These are phyloP conservation scores for Podaxis pistillaris DNA, from an alignment of 768 basidiomycete species.

Conservation along the genomic window DNA sequence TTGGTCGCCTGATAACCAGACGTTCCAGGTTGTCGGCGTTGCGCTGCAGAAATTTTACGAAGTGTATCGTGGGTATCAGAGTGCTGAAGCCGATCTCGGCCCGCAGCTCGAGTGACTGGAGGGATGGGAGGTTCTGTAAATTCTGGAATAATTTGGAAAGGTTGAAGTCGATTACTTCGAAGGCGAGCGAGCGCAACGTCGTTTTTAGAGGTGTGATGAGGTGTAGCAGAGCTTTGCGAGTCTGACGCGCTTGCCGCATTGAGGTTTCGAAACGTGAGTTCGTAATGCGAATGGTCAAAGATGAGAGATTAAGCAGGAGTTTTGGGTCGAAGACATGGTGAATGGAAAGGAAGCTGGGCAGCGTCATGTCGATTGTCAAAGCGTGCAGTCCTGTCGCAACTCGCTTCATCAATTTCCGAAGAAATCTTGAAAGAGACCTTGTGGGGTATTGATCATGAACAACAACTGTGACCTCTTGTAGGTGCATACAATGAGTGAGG, in stretches of 20 bases:
- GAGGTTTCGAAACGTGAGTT: constrained; percentile 14
- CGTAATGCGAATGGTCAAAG: constrained; percentile 15
- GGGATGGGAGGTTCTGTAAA: constrained; percentile 1
- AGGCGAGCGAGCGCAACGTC: background rate
- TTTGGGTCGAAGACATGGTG: constrained; percentile 15
- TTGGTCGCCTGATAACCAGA: constrained; percentile 13
- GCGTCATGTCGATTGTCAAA: constrained; percentile 24
- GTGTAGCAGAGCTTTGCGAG: constrained; percentile 4
- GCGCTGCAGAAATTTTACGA: constrained; percentile 13
- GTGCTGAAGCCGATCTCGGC: constrained; percentile 10
- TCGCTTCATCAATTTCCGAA: constrained; percentile 20
- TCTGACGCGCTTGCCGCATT: background rate
- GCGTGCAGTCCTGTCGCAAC: constrained; percentile 21
- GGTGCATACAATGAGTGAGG: constrained; percentile 18
- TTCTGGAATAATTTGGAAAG: constrained; percentile 11
- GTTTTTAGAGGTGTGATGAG: background rate
- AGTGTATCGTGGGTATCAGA: constrained; percentile 10
- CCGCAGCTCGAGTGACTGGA: background rate
- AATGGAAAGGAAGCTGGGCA: constrained; percentile 21
- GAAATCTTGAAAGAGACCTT: constrained; percentile 19
- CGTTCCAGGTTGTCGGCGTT: constrained; percentile 14
- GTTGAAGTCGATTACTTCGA: constrained; percentile 11
- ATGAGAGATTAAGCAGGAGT: constrained; percentile 16
- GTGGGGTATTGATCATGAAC: constrained; percentile 25
- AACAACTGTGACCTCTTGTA: constrained; percentile 24